phyloP scores from a whole-genome alignment of 371 early-diverging fungal species.

The Phascolomyces articulosus region DNA sequence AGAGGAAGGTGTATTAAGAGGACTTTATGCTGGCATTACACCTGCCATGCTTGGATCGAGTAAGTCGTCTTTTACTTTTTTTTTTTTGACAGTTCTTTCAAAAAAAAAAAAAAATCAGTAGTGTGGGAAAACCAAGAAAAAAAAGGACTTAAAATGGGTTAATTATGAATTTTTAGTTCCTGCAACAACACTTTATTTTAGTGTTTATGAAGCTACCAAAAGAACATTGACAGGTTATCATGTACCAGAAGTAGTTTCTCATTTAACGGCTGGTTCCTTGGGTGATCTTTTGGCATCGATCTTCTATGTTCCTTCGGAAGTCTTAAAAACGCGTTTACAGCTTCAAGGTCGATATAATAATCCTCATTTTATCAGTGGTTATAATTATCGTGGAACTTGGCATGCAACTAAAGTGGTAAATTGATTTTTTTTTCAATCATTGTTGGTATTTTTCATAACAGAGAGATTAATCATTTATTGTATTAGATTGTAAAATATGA shows the following conservation, averaged over 20 bases:
- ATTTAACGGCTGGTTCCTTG: slow-evolving; percentile 73
- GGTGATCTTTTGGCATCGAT: slow-evolving; percentile 78
- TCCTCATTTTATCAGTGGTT: slow-evolving; percentile 74
- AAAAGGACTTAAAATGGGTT: too few relatives aligned
- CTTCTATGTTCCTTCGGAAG: slow-evolving; percentile 81
- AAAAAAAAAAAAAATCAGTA: too few relatives aligned
- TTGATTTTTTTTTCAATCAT: neutral
- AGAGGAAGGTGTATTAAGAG: slow-evolving; percentile 73
- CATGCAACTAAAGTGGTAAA: slow-evolving; percentile 71
- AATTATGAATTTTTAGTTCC: slow-evolving; percentile 57
- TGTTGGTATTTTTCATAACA: neutral
- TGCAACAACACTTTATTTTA: slow-evolving; percentile 76
- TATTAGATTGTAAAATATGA: slow-evolving; percentile 71
- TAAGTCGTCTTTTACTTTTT: slow-evolving; percentile 23
- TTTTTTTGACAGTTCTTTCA: neutral
- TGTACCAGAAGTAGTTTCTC: slow-evolving; percentile 64
- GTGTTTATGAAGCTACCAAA: slow-evolving; percentile 75
- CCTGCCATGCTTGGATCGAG: slow-evolving; percentile 80
- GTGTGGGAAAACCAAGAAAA: too few relatives aligned
- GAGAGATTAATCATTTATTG: too few relatives aligned
- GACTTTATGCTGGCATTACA: slow-evolving; percentile 74
- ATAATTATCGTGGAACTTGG: slow-evolving; percentile 75
- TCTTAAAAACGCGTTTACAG: slow-evolving; percentile 81
- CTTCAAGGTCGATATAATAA: slow-evolving; percentile 82
- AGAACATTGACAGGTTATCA: slow-evolving; percentile 58